Evolutionary conservation across 2,329 filamentous ascomycete genomes (phyloP).

Genomic region (Scedosporium apiospermum): DNA sequence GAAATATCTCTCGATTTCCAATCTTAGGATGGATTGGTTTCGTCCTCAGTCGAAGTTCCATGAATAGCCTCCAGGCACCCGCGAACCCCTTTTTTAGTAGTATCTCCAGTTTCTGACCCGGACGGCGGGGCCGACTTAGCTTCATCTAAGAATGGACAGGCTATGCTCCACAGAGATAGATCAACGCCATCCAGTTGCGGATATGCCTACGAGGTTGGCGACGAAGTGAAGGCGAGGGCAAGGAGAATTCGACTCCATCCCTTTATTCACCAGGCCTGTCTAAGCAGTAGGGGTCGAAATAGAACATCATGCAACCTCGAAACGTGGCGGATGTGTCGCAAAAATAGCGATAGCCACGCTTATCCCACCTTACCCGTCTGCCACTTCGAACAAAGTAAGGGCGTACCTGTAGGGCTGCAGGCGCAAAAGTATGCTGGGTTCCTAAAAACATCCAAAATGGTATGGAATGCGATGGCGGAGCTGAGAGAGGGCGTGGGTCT

Average conservation of each 20-base stretch:
- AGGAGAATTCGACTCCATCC: not conserved
- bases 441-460: not conserved
- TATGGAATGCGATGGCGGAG: not conserved
- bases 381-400: no score
- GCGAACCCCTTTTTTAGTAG: not conserved
- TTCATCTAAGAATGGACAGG: no score
- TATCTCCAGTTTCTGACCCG: not conserved
- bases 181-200: no score
- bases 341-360: conserved; percentile 2
- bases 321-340: not conserved
- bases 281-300: no score
- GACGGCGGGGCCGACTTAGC: no score
- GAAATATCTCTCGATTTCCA: not conserved
- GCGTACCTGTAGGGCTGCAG: conserved; percentile 1
- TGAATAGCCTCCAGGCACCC: not conserved
- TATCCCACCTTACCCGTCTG: not conserved
- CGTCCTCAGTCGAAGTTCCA: not conserved
- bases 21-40: not conserved
- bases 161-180: no score
- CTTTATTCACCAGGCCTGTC: not conserved
- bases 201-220: no score
- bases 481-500: not conserved
- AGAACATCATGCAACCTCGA: no score
- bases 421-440: not conserved
- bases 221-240: no score